A percentile compares a stretch with the other conserved stretches of the same genome.
Evolutionary conservation across 495 filamentous ascomycete species (phyloP).

Genomic region (Letharia columbiana): DNA sequence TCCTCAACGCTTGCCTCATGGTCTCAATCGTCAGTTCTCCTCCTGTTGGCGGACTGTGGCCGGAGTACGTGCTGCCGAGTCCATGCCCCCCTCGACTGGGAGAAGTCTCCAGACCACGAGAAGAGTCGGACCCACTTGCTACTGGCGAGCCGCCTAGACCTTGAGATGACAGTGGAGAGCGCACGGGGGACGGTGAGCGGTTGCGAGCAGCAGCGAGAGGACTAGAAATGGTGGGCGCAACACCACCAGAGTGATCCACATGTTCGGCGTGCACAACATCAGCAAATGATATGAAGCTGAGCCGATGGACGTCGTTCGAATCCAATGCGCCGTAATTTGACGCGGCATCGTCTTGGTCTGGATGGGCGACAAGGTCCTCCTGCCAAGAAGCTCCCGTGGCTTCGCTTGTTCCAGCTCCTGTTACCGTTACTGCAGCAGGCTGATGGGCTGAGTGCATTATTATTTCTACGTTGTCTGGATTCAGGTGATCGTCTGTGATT

Average conservation of each 20-base stretch:
- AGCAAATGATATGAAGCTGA: slow-evolving; percentile 90
- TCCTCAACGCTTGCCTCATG: slow-evolving; percentile 76
- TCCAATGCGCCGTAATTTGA: slow-evolving; percentile 68
- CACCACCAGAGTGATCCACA: slow-evolving; percentile 42
- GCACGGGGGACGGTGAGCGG: slow-evolving; percentile 64
- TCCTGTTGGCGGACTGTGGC: slow-evolving; percentile 40
- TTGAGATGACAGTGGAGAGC: slow-evolving; percentile 60
- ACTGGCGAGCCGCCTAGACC: slow-evolving; percentile 56
- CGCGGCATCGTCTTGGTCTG: slow-evolving; percentile 45
- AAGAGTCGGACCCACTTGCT: slow-evolving; percentile 55
- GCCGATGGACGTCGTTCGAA: slow-evolving; percentile 63
- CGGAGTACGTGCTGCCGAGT: slow-evolving; percentile 29
- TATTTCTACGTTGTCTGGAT: slow-evolving; percentile 80
- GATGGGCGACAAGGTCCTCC: slow-evolving; percentile 48
- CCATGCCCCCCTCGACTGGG: slow-evolving; percentile 35
- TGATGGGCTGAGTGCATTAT: slow-evolving; percentile 75
- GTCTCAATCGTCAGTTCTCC: slow-evolving; percentile 81
- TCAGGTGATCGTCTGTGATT: slow-evolving; percentile 69
- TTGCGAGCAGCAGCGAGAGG: slow-evolving; percentile 44
- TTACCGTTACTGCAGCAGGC: slow-evolving; percentile 56
- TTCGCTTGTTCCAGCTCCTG: slow-evolving; percentile 37
- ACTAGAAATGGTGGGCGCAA: slow-evolving; percentile 35
- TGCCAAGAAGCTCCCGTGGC: slow-evolving; percentile 39
- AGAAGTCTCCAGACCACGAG: slow-evolving; percentile 57
- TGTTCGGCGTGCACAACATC: slow-evolving; percentile 92